Conservation (phyloP, 2,329 filamentous ascomycete genomes). For the Aspergillus luchuensis region DNA sequence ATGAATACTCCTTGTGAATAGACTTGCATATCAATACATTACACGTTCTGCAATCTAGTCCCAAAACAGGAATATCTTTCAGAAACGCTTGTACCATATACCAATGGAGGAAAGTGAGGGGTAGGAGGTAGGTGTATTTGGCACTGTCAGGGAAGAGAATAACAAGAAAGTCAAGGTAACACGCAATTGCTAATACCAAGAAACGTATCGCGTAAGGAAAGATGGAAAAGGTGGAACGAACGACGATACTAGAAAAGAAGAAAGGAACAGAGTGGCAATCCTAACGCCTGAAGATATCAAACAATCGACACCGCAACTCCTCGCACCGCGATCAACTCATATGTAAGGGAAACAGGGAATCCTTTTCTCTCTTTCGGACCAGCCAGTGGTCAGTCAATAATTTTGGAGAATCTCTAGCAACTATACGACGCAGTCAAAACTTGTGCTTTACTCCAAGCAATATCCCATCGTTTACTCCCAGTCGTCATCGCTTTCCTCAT, state of each 20-base stretch:
- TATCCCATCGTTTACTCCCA: constrained; percentile 62
- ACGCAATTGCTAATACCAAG: constrained; percentile 5
- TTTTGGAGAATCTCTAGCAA: neutral
- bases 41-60: neutral
- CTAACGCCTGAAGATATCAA: constrained; percentile 1
- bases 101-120: neutral
- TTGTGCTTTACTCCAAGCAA: too few species aligned
- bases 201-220: constrained; percentile 10
- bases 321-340: constrained; percentile 3
- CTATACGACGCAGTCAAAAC: neutral
- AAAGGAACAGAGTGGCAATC: neutral
- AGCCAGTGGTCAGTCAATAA: constrained; percentile 19
- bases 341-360: neutral
- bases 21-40: neutral
- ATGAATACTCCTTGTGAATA: neutral
- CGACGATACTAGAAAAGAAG: neutral
- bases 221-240: neutral
- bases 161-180: neutral
- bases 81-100: neutral
- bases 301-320: constrained; percentile 16
- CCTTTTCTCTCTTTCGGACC: constrained; percentile 10
- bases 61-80: neutral
- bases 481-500: constrained; percentile 69
- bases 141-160: constrained; percentile 1
- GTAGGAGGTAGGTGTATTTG: neutral